Conservation (phyloP, 257 asterid species). For the Solanum habrochaites region DNA sequence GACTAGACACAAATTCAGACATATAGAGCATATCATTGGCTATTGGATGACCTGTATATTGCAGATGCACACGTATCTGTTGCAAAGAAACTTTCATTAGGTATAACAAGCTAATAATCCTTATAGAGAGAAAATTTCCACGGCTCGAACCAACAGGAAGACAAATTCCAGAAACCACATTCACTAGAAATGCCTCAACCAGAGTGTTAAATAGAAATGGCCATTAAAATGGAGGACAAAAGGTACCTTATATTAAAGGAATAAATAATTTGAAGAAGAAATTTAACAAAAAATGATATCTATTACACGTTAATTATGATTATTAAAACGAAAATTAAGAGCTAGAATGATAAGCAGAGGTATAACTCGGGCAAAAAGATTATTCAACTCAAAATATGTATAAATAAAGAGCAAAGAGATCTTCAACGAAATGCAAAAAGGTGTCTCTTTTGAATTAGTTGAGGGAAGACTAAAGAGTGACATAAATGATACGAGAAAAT, state of each 20-base stretch:
- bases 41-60: constrained; percentile 76
- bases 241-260: not conserved
- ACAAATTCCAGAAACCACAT: not conserved
- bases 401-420: not conserved
- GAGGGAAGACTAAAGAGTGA: not conserved
- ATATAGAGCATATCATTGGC: constrained; percentile 87
- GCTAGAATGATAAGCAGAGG: not conserved
- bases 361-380: not conserved
- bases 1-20: constrained; percentile 27
- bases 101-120: not conserved
- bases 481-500: not conserved
- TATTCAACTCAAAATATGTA: not conserved
- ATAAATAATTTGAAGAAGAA: not conserved
- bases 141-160: not conserved
- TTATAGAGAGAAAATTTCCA: not conserved
- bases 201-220: not conserved
- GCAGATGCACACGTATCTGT: constrained; percentile 96
- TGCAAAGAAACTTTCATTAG: not conserved
- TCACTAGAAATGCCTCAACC: not conserved
- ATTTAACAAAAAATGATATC: not conserved
- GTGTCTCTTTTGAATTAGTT: not conserved
- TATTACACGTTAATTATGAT: not conserved
- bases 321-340: not conserved
- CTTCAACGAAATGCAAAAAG: not conserved
- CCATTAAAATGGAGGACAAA: not conserved